Evolutionary conservation across 192 early-diverging fungal genomes (phyloP), one percentile per base, ranked within the genome.

Genomic region (Powellomyces hirtus): DNA sequence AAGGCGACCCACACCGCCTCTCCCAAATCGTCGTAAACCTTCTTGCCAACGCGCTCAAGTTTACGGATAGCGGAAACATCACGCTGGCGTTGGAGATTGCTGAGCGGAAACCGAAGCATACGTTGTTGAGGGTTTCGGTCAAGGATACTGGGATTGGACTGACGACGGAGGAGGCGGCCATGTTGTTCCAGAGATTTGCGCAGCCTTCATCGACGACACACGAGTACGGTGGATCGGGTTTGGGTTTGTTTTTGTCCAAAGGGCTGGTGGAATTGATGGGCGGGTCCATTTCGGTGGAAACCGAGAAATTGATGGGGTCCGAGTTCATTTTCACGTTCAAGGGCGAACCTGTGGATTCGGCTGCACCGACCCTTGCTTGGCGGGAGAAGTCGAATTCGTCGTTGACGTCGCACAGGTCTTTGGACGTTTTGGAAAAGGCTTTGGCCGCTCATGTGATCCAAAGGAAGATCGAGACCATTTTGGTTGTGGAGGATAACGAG

Each of bases 241-340:
- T 88, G 51, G 79, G 79, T 14, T 67, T 81, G 56, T 68, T 70
- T 33, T 78, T 81, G 50, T 64, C 57, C 29, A 81, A 81, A 46
- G 45, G 67, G 20, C 64, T 81, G 4, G 75, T 64, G 13, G 75
- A 77, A 38, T 58, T 78, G 56, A 13, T 22, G 31, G 35, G 51
- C 26, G 79, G 79, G 11, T 35, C 50, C 22, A 77, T 81, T 10
- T 22, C 20, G 44, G 75, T 80, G 18, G 62, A 67, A 35, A 75
- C 72, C 55, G 60, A 8, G 29, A 75, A 77, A 50, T 72, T 66
- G 0, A 24, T 37, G 4, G 71, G 76, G 38, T 66, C 29, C 11
- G 59, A 42, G 11, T 77, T 77, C 40, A 51, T 34, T 3, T n/a
- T n/a, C 26, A 42, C 40, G 10, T 58, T 66, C n/a, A n/a, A n/a